phyloP scores from a whole-genome alignment of 2,329 filamentous ascomycete species.

The Venturia carpophila region DNA sequence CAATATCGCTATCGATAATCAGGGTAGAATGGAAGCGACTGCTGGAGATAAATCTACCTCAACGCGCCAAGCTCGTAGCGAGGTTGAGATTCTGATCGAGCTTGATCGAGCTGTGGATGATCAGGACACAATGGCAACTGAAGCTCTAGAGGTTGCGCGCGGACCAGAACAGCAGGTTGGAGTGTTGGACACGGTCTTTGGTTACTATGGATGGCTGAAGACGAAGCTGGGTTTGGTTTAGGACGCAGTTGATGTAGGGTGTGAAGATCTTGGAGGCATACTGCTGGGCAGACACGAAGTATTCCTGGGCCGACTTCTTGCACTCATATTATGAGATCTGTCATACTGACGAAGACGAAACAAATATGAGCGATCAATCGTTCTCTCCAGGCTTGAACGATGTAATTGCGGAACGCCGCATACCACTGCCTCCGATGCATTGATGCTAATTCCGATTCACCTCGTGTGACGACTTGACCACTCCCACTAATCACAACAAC shows the following conservation, averaged over 20 bases:
- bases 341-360: no score
- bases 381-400: no score
- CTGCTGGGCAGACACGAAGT: neutral
- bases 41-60: neutral
- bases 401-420: neutral
- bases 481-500: no score
- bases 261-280: neutral
- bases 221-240: neutral
- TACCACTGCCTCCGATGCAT: neutral
- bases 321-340: no score
- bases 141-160: neutral
- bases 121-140: neutral
- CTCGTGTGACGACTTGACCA: neutral
- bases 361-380: neutral
- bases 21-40: neutral
- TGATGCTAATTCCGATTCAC: neutral
- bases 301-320: neutral
- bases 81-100: neutral
- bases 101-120: neutral
- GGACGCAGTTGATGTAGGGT: neutral
- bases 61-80: neutral
- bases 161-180: neutral
- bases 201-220: neutral
- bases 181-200: neutral
- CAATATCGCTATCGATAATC: neutral